Base-by-base conservation (phyloP, 2,329 filamentous ascomycete species). In the Pseudogymnoascus sp. region DNA sequence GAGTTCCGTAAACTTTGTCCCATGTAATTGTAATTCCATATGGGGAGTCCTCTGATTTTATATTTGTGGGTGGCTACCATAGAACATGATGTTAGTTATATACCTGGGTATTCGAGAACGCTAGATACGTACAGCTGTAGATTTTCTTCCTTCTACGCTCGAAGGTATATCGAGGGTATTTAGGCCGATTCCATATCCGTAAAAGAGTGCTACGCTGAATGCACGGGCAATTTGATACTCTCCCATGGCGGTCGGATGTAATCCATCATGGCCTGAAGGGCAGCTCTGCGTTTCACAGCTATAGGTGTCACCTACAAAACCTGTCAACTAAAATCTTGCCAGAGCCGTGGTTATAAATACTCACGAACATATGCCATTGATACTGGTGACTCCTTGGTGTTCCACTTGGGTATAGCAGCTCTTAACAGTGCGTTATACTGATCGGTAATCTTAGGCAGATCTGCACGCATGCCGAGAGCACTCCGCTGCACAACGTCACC, bases 171-270 rank as follows among this genome's bases (percentile, higher is more conserved):
- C 21, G 21, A 21, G 21, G 21, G 21, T 21, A 21, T 21, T 21
- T 21, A 21, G 21, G 21, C 21, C 21, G 21, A 21, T 21, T 3
- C 21, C 21, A 21, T 2, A 21, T 21, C 21, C 21, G 21, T 21
- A 21, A 3, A 21, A 21, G 21, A 21, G 21, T 21, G 21, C 21
- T 21, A 21, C 2, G 2, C 21, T 21, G 21, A 78, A 79, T 7
- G 76, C 76, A 40, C 70, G 65, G 2, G 77, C 76, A 59, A 79
- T 76, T 62, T 78, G 70, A 64, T 69, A 77, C 59, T 79, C 77
- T 13, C 77, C 77, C 1, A 74, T 66, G 4, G 71, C 70, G 58
- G 74, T 76, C 0, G 76, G 77, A 61, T 79, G 77, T 7, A 79
- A 65, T 8, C 76, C 77, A 66, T 78, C 77, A 62, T 75, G 74